Evolutionary conservation across 805 yeast species (phyloP).

Genomic region (Maudiozyma bulderi): DNA sequence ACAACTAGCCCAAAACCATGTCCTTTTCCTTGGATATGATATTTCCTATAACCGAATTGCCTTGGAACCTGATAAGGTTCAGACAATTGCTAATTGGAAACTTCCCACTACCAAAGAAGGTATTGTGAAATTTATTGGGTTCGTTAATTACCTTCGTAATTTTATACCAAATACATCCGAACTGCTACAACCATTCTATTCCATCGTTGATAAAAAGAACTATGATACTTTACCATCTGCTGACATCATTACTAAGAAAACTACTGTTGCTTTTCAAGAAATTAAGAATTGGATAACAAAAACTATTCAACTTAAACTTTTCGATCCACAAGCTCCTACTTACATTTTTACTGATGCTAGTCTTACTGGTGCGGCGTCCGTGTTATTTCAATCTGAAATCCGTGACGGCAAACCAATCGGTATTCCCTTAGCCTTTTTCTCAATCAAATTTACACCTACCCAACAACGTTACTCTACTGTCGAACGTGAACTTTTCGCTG

Average conservation of each 20-base stretch:
- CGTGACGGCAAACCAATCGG: neutral
- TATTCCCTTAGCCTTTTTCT: neutral
- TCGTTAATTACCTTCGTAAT: constrained; percentile 4
- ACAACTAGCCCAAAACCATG: neutral
- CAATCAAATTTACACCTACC: neutral
- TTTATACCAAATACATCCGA: constrained; percentile 3
- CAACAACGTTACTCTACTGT: no score
- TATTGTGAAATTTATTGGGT: constrained; percentile 2
- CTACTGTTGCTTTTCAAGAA: neutral
- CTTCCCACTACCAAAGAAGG: constrained; percentile 1
- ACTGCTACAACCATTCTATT: neutral
- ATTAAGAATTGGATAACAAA: neutral
- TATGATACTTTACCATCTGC: neutral
- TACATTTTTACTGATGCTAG: constrained; percentile 3
- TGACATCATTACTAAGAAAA: neutral
- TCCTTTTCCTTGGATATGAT: neutral
- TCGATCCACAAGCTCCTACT: constrained; percentile 1
- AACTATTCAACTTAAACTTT: neutral
- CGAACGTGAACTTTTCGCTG: no score
- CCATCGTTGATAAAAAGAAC: neutral
- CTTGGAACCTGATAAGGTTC: neutral
- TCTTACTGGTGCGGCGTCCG: constrained; percentile 1
- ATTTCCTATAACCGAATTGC: neutral
- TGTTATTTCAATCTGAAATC: constrained; percentile 1
- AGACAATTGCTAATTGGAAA: neutral